These are phyloP conservation scores for Lactarius indigo DNA, from an alignment of 768 basidiomycete genomes.

Conservation along the genomic window DNA sequence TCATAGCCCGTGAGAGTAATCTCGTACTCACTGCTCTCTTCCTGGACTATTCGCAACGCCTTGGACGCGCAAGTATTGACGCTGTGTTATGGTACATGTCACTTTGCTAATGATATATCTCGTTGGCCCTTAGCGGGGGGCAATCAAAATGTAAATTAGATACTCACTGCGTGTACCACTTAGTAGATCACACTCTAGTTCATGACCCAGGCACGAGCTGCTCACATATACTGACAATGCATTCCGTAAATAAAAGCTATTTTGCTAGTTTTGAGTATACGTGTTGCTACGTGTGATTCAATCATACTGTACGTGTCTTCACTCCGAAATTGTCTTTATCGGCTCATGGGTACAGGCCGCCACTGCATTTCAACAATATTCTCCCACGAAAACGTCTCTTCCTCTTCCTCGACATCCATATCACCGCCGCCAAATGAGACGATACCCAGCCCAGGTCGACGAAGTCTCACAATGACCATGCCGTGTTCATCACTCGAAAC, in stretches of 20 bases:
- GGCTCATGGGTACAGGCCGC: slow-evolving; percentile 9
- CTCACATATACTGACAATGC: neutral
- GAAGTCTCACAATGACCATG: slow-evolving; percentile 27
- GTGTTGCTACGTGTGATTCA: neutral
- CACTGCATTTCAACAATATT: slow-evolving; percentile 19
- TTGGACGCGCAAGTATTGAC: neutral
- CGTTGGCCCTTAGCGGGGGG: neutral
- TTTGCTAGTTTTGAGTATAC: neutral
- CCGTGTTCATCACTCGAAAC: slow-evolving; percentile 27
- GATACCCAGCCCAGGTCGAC: slow-evolving; percentile 17
- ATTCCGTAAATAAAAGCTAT: slow-evolving; percentile 2
- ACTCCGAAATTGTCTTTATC: neutral
- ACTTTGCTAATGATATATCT: slow-evolving; percentile 14
- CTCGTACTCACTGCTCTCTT: neutral
- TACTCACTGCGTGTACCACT: slow-evolving; percentile 9
- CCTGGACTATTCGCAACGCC: neutral
- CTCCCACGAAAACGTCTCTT: slow-evolving; percentile 14
- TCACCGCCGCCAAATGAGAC: slow-evolving; percentile 18
- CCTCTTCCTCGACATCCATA: slow-evolving; percentile 19
- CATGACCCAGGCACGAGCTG: neutral
- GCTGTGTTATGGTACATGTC: neutral
- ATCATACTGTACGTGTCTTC: neutral
- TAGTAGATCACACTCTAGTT: slow-evolving; percentile 14
- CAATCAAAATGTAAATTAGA: slow-evolving; percentile 20
- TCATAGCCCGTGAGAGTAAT: slow-evolving; percentile 14